Conservation (phyloP, 257 asterid genomes). For the Datura wrightii region DNA sequence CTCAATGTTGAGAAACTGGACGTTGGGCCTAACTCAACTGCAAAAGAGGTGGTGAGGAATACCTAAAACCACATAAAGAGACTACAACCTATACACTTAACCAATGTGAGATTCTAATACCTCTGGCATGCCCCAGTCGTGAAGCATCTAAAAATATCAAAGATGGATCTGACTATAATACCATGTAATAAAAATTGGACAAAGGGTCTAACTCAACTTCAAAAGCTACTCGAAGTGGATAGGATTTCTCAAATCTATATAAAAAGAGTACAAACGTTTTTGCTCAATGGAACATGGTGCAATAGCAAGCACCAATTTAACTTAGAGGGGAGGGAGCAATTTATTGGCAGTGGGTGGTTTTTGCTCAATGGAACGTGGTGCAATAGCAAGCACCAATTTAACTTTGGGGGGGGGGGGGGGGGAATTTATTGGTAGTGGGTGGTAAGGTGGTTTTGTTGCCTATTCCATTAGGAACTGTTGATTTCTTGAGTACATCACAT, state of each 20-base stretch:
- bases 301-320: too few species aligned
- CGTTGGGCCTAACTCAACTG: not conserved
- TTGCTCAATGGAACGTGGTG: too few species aligned
- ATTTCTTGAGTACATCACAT: too few species aligned
- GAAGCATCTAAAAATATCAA: not conserved
- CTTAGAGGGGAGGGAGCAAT: too few species aligned
- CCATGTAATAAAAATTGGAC: not conserved
- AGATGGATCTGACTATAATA: not conserved
- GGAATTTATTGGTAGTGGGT: too few species aligned
- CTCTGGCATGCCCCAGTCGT: not conserved
- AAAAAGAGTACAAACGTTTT: not conserved
- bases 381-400: too few species aligned
- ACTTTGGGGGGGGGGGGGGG: too few species aligned
- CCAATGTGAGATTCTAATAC: conserved; percentile 5
- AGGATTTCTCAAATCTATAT: not conserved
- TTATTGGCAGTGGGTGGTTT: too few species aligned
- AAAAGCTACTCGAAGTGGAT: not conserved
- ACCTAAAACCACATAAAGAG: not conserved
- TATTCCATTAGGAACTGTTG: too few species aligned
- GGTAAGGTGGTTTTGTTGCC: too few species aligned
- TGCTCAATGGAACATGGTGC: too few species aligned
- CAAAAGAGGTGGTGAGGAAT: not conserved
- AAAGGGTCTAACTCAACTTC: not conserved
- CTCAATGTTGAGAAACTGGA: not conserved
- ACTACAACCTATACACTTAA: not conserved